Evolutionary conservation across 176 grass and related monocot genomes (phyloP), one percentile per base, ranked within the genome.

Genomic region (Poa pratensis): DNA sequence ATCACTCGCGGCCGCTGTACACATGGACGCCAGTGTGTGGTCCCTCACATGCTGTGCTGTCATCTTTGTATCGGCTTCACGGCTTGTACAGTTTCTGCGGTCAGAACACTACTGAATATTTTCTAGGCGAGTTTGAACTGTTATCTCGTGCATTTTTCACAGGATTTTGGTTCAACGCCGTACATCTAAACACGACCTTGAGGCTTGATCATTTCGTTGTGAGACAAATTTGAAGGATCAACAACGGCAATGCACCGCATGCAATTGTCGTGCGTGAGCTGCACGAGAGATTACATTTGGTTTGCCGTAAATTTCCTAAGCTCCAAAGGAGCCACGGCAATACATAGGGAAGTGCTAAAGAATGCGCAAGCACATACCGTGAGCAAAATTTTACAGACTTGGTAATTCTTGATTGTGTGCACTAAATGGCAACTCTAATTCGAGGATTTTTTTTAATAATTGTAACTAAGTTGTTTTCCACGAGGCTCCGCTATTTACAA

Each of bases 401-500:
- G 1, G 1, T 6, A 40, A 69, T 40, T 69, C 34, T n/a, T 20
- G 1, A 2, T 68, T 39, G 8, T 19, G 7, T 10, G 30, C 30
- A 19, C 30, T 0, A 2, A 35, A 40, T 70, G 18, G 2, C 19
- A 14, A 39, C 20, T 45, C 20, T 0, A 7, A 14, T 45, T 71
- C n/a, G 69, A 43, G 39, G 34, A 35, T 35, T 35, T 35, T 35
- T 35, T 4, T 35, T 35, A n/a, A n/a, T n/a, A n/a, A n/a, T n/a
- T n/a, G n/a, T n/a, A 80, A 9, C 81, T 91, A 93, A 81, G 63
- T 71, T 26, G 51, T 34, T 89, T 65, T 73, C 96, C 93, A 98
- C 15, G 73, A 87, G 73, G 86, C 91, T 42, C 96, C 93, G 20
- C 74, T 94, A 32, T 95, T 86, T 53, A 94, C 93, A 51, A 98